Percentiles rank a stretch among this genome's conserved stretches.
phyloP scores from a whole-genome alignment of 176 grass and related monocot species.

The Lolium rigidum region DNA sequence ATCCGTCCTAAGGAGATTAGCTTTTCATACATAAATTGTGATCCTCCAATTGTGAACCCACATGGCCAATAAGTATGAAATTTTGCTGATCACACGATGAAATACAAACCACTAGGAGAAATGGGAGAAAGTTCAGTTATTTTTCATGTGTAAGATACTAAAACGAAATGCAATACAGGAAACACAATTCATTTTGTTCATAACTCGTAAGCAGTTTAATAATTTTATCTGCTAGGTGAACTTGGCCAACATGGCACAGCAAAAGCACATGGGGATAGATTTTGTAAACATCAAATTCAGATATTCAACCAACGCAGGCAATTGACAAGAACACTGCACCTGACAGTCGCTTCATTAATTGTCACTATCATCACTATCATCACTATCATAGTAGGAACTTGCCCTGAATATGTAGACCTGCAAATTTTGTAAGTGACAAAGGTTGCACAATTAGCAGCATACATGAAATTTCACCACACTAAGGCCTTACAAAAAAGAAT shows the following conservation, averaged over 20 bases:
- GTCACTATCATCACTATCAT: neutral
- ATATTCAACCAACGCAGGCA: neutral
- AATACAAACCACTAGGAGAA: neutral
- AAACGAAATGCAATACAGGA: neutral
- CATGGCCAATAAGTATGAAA: too few relatives aligned
- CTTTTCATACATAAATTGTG: neutral
- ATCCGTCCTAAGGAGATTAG: constrained; percentile 5
- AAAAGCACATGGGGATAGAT: neutral
- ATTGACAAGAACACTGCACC: constrained; percentile 6
- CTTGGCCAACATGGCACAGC: neutral
- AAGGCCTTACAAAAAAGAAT: constrained; percentile 4
- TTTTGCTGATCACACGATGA: neutral
- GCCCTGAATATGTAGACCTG: constrained; percentile 86
- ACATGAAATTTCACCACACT: neutral
- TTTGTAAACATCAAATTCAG: neutral
- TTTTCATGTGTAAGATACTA: neutral
- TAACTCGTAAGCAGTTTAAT: constrained; percentile 25
- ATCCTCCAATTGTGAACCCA: neutral
- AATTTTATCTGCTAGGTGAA: neutral
- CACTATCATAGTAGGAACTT: constrained; percentile 61
- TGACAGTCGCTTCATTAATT: constrained; percentile 32
- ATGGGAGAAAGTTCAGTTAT: neutral
- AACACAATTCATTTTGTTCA: constrained; percentile 4
- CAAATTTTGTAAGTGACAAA: constrained; percentile 26
- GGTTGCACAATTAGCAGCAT: constrained; percentile 17